These are phyloP conservation scores for Pyrenochaeta sp. DNA, from an alignment of 2,329 filamentous ascomycete genomes.

Conservation along the genomic window DNA sequence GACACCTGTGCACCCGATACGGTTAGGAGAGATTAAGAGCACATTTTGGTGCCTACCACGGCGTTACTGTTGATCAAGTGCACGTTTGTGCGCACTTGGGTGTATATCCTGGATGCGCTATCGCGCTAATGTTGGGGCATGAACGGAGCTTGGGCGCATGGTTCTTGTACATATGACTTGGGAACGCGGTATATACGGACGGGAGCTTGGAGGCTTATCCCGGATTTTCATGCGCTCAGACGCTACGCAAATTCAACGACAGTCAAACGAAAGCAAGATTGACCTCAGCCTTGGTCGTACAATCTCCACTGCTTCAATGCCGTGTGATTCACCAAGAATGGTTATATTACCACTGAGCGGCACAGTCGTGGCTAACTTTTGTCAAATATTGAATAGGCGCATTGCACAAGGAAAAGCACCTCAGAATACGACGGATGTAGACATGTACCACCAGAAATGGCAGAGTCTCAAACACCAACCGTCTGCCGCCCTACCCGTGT, in stretches of 20 bases:
- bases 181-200: constrained; percentile 18
- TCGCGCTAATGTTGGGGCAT: constrained; percentile 10
- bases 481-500: constrained; percentile 16
- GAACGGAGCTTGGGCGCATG: constrained; percentile 24
- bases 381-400: no score
- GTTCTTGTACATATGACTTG: constrained; percentile 31
- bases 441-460: constrained; percentile 12
- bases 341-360: no score
- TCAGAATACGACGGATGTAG: constrained; percentile 1
- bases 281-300: neutral
- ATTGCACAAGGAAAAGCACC: neutral
- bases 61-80: constrained; percentile 8
- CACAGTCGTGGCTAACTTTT: no score
- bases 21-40: constrained; percentile 39
- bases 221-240: constrained; percentile 32
- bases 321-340: no score
- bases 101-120: constrained; percentile 14
- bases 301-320: no score
- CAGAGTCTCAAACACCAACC: constrained; percentile 21
- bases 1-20: constrained; percentile 58
- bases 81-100: constrained; percentile 21
- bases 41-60: constrained; percentile 15
- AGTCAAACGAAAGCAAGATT: constrained; percentile 4
- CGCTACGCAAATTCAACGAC: constrained; percentile 31
- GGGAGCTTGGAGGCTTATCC: constrained; percentile 20